Conservation (phyloP, 768 basidiomycete genomes). For the Kwoniella pini region DNA sequence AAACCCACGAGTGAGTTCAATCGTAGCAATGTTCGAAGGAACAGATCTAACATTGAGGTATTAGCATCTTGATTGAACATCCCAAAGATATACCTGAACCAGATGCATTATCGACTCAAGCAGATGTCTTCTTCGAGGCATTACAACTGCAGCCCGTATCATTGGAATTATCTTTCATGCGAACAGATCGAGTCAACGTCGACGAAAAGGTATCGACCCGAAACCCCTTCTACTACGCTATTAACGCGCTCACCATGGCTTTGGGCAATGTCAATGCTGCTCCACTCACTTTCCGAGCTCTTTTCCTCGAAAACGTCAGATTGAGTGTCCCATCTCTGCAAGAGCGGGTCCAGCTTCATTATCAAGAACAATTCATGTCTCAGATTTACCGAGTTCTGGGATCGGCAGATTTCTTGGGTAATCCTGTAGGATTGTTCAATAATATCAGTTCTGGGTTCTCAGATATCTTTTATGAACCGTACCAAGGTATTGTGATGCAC, state of each 20-base stretch:
- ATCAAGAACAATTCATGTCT: slow-evolving; percentile 86
- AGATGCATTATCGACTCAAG: slow-evolving; percentile 58
- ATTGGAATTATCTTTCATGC: slow-evolving; percentile 92
- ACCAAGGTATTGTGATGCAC: slow-evolving; percentile 93
- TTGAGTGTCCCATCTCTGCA: slow-evolving; percentile 80
- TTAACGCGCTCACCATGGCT: slow-evolving; percentile 95
- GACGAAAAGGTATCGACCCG: slow-evolving; percentile 72
- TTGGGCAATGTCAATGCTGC: slow-evolving; percentile 97
- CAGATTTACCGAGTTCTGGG: slow-evolving; percentile 95
- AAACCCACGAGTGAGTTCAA: slow-evolving; percentile 68
- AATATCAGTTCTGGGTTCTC: slow-evolving; percentile 97
- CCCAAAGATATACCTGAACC: slow-evolving; percentile 63
- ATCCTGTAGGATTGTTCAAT: slow-evolving; percentile 91
- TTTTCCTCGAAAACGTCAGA: slow-evolving; percentile 92
- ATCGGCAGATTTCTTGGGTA: slow-evolving; percentile 82
- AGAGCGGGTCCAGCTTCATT: slow-evolving; percentile 82
- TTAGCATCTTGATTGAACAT: slow-evolving; percentile 63
- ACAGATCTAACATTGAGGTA: too few relatives aligned
- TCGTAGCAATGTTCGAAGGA: neutral
- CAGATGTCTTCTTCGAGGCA: slow-evolving; percentile 91
- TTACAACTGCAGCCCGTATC: slow-evolving; percentile 92
- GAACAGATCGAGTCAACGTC: slow-evolving; percentile 87
- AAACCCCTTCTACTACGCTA: slow-evolving; percentile 87
- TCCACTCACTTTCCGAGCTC: slow-evolving; percentile 86
- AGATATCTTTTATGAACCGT: slow-evolving; percentile 98